Percentiles rank a stretch among this genome's conserved stretches.
These are phyloP conservation scores for Arctostaphylos glauca DNA, from an alignment of 148 eudicot species.

Conservation along the genomic window DNA sequence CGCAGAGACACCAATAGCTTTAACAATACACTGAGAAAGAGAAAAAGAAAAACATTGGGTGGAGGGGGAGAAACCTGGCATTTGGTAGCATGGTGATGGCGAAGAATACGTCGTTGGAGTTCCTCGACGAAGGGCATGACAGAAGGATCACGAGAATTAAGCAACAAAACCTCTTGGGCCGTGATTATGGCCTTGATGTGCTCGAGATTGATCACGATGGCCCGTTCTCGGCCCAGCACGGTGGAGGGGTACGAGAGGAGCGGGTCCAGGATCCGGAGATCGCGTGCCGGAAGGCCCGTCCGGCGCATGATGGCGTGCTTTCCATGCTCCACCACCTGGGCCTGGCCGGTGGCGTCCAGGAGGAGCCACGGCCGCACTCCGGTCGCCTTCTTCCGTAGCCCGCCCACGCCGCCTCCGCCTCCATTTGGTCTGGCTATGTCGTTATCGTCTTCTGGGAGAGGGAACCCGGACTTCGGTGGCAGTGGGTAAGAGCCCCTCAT, in stretches of 20 bases:
- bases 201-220: conserved; percentile 90
- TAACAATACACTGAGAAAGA: background rate
- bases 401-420: conserved; percentile 12
- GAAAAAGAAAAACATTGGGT: background rate
- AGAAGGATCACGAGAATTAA: conserved; percentile 84
- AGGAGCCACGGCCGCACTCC: conserved; percentile 78
- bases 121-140: conserved; percentile 85
- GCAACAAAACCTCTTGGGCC: conserved; percentile 80
- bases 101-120: conserved; percentile 56
- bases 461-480: conserved; percentile 8
- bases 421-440: conserved; percentile 33
- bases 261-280: conserved; percentile 88
- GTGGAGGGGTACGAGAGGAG: conserved; percentile 88
- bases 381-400: conserved; percentile 58
- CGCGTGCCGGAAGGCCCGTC: conserved; percentile 92
- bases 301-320: conserved; percentile 90
- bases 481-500: conserved; percentile 17
- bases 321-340: conserved; percentile 77
- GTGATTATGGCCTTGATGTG: conserved; percentile 95
- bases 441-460: conserved; percentile 37
- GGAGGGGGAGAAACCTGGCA: conserved; percentile 46
- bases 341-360: conserved; percentile 70
- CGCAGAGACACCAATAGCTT: background rate
- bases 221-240: conserved; percentile 83
- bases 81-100: conserved; percentile 66